Percentiles rank a stretch among this genome's conserved stretches.
Evolutionary conservation across 495 filamentous ascomycete species (phyloP).

Genomic region (Neurospora cerealis): DNA sequence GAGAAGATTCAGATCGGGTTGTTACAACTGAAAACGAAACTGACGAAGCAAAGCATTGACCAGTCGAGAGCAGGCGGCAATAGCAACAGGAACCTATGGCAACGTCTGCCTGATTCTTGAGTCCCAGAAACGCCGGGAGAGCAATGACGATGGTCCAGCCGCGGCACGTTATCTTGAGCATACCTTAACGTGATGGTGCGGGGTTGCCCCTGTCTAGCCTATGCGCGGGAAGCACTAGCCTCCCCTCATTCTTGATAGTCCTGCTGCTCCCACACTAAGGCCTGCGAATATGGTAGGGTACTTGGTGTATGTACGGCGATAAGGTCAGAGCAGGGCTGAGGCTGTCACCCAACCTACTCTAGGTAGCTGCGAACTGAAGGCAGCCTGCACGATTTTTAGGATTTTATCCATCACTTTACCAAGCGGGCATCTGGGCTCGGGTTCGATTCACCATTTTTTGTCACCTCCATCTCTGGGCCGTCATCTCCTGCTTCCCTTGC

Average conservation of each 20-base stretch:
- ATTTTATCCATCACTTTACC: not conserved
- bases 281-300: not conserved
- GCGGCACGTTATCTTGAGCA: not conserved
- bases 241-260: not conserved
- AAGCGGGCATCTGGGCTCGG: not conserved
- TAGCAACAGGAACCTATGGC: not conserved
- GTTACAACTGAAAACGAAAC: not conserved
- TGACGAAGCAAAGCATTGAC: not conserved
- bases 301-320: not conserved
- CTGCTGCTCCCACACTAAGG: not conserved
- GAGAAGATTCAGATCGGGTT: not conserved
- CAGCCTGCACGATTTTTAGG: not conserved
- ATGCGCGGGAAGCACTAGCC: not conserved
- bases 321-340: not conserved
- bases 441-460: not conserved
- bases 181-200: not conserved
- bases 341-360: not conserved
- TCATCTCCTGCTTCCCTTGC: not conserved
- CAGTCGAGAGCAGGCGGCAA: not conserved
- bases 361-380: not conserved
- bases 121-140: not conserved
- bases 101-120: not conserved
- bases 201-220: not conserved
- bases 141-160: not conserved
- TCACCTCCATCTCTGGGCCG: not conserved